phyloP scores from a whole-genome alignment of 345 rosid genomes.

The Anacardium occidentale region DNA sequence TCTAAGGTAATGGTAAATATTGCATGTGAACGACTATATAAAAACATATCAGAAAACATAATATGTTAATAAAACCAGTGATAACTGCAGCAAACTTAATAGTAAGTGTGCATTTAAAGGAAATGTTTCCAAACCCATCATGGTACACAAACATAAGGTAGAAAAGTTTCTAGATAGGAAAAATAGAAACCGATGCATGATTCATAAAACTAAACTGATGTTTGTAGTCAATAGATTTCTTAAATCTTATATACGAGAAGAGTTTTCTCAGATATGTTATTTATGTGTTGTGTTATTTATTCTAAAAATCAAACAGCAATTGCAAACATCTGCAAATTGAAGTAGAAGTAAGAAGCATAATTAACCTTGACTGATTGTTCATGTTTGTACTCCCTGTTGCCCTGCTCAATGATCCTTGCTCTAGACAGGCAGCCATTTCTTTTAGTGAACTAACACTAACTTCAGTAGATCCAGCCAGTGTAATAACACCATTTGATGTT shows the following conservation, averaged over 20 bases:
- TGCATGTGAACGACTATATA: constrained; percentile 94
- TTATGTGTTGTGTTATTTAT: no score
- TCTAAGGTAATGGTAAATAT: constrained; percentile 95
- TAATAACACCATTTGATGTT: constrained; percentile 92
- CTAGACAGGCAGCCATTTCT: constrained; percentile 94
- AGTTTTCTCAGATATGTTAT: no score
- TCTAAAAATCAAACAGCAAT: not conserved
- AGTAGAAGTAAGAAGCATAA: no score
- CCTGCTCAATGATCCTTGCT: constrained; percentile 89
- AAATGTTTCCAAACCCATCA: not conserved
- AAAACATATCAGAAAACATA: constrained; percentile 22
- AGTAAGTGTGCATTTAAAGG: constrained; percentile 8
- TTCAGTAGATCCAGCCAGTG: constrained; percentile 99
- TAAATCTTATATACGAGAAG: not conserved
- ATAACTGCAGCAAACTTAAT: not conserved
- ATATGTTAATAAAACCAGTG: constrained; percentile 10
- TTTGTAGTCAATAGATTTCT: not conserved
- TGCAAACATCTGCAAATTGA: not conserved
- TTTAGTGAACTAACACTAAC: constrained; percentile 66
- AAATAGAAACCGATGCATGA: not conserved
- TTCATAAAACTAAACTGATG: not conserved
- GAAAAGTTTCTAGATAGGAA: not conserved
- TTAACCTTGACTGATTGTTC: constrained; percentile 95
- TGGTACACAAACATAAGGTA: not conserved
- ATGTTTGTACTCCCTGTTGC: constrained; percentile 99